Conservation (phyloP, 768 basidiomycete species). For the Tylopilus rubrobrunneus region DNA sequence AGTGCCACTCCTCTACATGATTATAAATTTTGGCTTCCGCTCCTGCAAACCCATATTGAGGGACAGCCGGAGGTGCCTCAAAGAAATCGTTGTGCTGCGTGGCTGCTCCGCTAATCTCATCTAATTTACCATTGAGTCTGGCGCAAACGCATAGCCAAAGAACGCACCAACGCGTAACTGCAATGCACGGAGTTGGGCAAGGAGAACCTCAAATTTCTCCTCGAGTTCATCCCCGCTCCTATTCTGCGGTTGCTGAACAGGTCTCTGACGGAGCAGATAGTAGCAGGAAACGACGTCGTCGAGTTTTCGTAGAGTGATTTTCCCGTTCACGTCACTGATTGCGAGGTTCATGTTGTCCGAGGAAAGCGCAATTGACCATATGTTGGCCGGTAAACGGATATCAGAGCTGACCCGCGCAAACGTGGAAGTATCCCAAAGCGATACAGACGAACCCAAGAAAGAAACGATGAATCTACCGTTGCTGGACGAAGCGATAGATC, state of each 20-base stretch:
- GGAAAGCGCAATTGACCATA: conserved; percentile 6
- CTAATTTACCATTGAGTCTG: background rate
- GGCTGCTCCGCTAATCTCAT: background rate
- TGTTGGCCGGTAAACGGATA: background rate
- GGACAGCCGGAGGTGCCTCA: background rate
- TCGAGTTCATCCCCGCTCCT: background rate
- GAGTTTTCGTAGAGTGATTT: background rate
- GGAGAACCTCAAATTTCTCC: background rate
- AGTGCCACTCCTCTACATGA: background rate
- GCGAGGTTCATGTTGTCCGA: conserved; percentile 1
- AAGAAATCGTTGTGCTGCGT: background rate
- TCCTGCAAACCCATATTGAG: background rate
- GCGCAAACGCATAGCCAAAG: background rate
- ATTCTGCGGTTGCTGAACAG: background rate
- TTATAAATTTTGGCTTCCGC: background rate
- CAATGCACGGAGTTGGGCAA: background rate
- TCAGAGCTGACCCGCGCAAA: background rate
- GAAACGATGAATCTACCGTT: background rate
- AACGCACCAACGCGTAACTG: background rate
- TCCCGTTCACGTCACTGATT: background rate
- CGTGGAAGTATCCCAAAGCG: conserved; percentile 6
- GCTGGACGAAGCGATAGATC: background rate
- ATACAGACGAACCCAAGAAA: background rate
- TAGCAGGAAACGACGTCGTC: background rate
- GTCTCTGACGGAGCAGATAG: background rate